These are phyloP conservation scores for Cymbopogon flexuosus DNA, from an alignment of 202 grass and related monocot genomes.

Conservation along the genomic window DNA sequence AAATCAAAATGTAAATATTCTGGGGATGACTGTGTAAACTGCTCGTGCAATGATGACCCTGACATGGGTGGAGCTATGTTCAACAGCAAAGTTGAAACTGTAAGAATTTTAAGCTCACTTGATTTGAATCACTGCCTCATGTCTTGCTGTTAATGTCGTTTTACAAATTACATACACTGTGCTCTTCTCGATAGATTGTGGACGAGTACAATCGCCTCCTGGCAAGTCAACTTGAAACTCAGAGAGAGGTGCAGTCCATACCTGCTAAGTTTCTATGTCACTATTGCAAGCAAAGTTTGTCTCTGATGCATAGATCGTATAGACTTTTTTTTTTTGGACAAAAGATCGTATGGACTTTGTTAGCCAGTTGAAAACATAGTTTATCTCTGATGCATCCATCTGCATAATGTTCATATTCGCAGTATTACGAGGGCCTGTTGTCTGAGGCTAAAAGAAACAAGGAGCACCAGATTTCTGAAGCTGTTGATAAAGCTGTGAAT, in stretches of 20 bases:
- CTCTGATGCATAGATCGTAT: conserved; percentile 2
- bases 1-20: conserved; percentile 54
- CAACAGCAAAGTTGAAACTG: conserved; percentile 73
- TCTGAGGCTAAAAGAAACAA: conserved; percentile 68
- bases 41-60: conserved; percentile 51
- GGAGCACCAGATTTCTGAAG: conserved; percentile 50
- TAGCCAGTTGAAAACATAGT: not conserved
- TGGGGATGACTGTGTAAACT: conserved; percentile 39
- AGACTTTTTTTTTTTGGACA: too few relatives aligned
- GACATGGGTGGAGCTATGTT: conserved; percentile 63
- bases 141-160: conserved; percentile 3
- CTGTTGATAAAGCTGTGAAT: conserved; percentile 62
- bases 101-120: conserved; percentile 33
- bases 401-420: conserved; percentile 10
- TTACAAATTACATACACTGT: not conserved
- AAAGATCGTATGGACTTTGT: not conserved
- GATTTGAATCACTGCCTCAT: conserved; percentile 2
- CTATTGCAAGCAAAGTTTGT: not conserved
- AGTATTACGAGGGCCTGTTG: conserved; percentile 81
- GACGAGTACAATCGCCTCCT: conserved; percentile 90
- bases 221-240: conserved; percentile 77
- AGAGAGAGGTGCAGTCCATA: conserved; percentile 58
- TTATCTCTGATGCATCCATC: conserved; percentile 5
- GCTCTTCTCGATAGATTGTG: conserved; percentile 57
- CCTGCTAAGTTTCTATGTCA: not conserved